Conservation (phyloP, 805 yeast genomes). For the Candida ortonii region DNA sequence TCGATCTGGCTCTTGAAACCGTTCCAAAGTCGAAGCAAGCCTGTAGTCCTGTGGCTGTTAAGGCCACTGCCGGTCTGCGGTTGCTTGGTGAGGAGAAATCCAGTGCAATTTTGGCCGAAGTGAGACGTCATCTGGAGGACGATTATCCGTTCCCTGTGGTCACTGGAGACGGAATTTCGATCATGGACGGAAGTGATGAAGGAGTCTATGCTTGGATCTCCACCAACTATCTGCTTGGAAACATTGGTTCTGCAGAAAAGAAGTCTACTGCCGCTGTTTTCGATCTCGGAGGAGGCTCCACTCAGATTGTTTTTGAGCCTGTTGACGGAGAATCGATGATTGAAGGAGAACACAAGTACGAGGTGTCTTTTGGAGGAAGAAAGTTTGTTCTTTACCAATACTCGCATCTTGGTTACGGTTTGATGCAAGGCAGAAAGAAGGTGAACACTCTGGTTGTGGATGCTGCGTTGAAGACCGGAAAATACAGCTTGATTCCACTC, state of each 20-base stretch:
- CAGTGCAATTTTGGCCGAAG: constrained; percentile 67
- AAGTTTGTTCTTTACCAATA: constrained; percentile 83
- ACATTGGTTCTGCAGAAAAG: constrained; percentile 78
- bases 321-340: constrained; percentile 58
- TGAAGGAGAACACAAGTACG: constrained; percentile 83
- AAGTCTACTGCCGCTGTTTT: constrained; percentile 93
- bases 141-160: constrained; percentile 93
- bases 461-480: constrained; percentile 23
- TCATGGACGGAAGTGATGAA: constrained; percentile 96
- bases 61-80: constrained; percentile 97
- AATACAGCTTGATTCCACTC: constrained; percentile 28
- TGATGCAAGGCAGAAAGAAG: constrained; percentile 89
- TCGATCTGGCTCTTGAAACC: constrained; percentile 67
- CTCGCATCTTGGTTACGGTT: constrained; percentile 93
- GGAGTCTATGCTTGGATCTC: constrained; percentile 99
- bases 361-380: constrained; percentile 75
- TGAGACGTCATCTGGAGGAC: constrained; percentile 66
- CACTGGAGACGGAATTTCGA: constrained; percentile 77
- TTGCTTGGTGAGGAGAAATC: constrained; percentile 76
- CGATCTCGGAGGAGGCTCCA: constrained; percentile 97
- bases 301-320: constrained; percentile 98
- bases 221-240: constrained; percentile 87
- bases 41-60: constrained; percentile 93
- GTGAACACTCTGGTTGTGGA: constrained; percentile 62
- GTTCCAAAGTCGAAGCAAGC: constrained; percentile 71